Conservation (phyloP, 2,329 filamentous ascomycete genomes). For the Pseudocercospora eumusae region DNA sequence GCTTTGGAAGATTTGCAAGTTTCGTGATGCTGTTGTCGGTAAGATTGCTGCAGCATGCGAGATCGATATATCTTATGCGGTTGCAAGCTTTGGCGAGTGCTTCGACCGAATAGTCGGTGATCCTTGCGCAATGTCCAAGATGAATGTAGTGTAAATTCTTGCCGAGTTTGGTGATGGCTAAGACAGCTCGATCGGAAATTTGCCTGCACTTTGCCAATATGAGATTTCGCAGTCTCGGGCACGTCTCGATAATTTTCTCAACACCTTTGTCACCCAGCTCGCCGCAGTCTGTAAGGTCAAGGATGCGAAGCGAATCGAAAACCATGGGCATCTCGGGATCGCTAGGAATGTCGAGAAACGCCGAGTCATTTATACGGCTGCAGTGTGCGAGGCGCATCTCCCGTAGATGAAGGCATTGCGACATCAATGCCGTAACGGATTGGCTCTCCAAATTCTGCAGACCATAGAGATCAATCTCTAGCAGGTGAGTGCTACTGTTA, state of each 20-base stretch:
- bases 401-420: constrained; percentile 77
- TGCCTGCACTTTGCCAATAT: constrained; percentile 92
- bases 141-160: constrained; percentile 98
- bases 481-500: constrained; percentile 82
- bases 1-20: constrained; percentile 82
- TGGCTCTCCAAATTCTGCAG: constrained; percentile 79
- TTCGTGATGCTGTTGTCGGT: constrained; percentile 85
- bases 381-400: constrained; percentile 88
- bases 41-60: constrained; percentile 89
- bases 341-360: constrained; percentile 76
- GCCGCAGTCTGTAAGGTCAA: constrained; percentile 87
- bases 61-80: constrained; percentile 92
- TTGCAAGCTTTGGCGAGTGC: constrained; percentile 83
- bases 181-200: constrained; percentile 85
- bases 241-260: constrained; percentile 80
- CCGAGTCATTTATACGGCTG: constrained; percentile 78
- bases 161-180: constrained; percentile 82
- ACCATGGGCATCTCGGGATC: constrained; percentile 51
- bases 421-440: constrained; percentile 78
- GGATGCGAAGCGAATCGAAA: constrained; percentile 86
- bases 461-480: constrained; percentile 93
- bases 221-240: constrained; percentile 85
- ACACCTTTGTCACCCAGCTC: constrained; percentile 84
- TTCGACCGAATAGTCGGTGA: constrained; percentile 86
- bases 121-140: constrained; percentile 85